Conservation (phyloP, 2,329 filamentous ascomycete genomes). For the Fusarium brevicatenulatum region DNA sequence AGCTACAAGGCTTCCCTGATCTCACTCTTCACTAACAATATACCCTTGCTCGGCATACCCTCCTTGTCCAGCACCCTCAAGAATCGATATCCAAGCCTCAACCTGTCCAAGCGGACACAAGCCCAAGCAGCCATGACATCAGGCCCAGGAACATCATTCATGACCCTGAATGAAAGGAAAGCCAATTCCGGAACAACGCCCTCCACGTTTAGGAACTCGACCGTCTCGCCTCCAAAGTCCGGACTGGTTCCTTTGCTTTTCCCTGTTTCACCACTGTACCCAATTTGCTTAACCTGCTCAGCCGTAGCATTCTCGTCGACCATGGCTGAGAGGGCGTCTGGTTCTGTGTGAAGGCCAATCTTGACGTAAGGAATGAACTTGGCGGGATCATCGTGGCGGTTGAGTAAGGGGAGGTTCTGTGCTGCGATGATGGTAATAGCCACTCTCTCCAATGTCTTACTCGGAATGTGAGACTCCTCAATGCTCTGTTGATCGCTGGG, state of each 20-base stretch:
- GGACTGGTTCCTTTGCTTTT: slow-evolving; percentile 8
- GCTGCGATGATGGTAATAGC: neutral
- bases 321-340: neutral
- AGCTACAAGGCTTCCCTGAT: neutral
- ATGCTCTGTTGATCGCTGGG: accelerated
- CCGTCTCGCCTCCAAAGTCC: neutral
- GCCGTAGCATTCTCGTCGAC: neutral
- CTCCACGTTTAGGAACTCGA: slow-evolving; percentile 7
- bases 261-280: neutral
- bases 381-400: neutral
- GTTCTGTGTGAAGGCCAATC: slow-evolving; percentile 1
- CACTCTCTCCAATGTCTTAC: neutral
- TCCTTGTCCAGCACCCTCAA: neutral
- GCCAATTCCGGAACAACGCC: slow-evolving; percentile 7
- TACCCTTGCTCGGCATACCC: slow-evolving; percentile 4
- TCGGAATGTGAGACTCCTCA: neutral
- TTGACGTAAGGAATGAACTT: slow-evolving; percentile 19
- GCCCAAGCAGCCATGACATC: slow-evolving; percentile 14
- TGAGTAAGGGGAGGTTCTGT: slow-evolving; percentile 5
- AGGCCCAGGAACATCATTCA: slow-evolving; percentile 11
- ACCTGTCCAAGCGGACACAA: neutral
- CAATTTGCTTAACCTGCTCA: neutral
- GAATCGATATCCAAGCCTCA: slow-evolving; percentile 17
- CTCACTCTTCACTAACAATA: neutral
- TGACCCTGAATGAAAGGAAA: slow-evolving; percentile 2